Evolutionary conservation across 202 grass and related monocot genomes (phyloP).

Genomic region (Zoysia matrella): DNA sequence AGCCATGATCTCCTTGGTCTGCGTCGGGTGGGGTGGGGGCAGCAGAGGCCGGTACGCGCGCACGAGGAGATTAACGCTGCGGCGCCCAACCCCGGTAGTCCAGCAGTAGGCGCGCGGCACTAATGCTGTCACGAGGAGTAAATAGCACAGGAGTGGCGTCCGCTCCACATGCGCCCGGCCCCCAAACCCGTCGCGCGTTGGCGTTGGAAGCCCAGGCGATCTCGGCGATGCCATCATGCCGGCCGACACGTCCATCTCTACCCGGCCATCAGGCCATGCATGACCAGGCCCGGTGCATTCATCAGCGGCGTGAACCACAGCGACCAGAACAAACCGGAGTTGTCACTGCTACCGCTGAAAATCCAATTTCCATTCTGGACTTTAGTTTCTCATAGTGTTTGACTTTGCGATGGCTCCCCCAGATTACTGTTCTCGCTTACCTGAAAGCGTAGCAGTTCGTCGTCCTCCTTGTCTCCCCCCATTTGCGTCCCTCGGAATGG

Average conservation of each 20-base stretch:
- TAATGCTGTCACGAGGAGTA: constrained; percentile 58
- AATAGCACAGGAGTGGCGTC: constrained; percentile 14
- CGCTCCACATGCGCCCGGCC: background rate
- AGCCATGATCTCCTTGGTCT: too few relatives aligned
- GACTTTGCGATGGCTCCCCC: background rate
- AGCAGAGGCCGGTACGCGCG: background rate
- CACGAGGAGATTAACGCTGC: constrained; percentile 12
- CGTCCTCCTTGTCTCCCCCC: constrained; percentile 9
- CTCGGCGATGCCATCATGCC: background rate
- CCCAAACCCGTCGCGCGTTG: background rate
- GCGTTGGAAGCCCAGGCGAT: background rate
- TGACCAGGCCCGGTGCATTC: constrained; percentile 27
- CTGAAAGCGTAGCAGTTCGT: background rate
- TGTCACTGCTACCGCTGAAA: background rate
- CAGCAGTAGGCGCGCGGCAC: constrained; percentile 13
- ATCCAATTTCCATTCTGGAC: background rate
- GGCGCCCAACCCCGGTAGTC: background rate
- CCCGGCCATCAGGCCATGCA: background rate
- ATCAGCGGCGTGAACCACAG: constrained; percentile 42
- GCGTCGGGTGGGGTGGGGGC: background rate
- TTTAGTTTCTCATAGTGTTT: constrained; percentile 8
- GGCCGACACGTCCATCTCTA: background rate
- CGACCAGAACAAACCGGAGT: constrained; percentile 10
- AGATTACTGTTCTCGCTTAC: background rate
- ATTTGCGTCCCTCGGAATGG: too few relatives aligned